A percentile compares a stretch with the other conserved stretches of the same genome.
Evolutionary conservation across 441 rosid genomes (phyloP).

Genomic region (Gossypium davidsonii): DNA sequence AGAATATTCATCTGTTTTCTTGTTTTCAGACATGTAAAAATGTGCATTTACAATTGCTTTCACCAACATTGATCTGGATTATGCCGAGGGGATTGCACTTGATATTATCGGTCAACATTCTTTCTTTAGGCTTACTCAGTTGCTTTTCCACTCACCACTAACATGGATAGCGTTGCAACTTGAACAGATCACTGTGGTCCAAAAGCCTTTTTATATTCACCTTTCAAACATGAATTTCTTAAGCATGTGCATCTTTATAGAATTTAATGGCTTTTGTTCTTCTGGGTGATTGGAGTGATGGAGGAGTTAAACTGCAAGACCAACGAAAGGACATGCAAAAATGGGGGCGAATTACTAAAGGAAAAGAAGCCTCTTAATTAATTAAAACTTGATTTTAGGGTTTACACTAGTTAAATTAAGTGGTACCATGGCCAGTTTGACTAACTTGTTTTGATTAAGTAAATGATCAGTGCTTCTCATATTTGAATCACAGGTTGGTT

Average conservation of each 20-base stretch:
- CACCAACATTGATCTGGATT: background rate
- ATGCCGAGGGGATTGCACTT: background rate
- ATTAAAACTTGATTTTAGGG: background rate
- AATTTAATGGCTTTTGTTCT: background rate
- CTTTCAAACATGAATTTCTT: background rate
- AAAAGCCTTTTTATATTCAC: background rate
- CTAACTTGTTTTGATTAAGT: conserved; percentile 1
- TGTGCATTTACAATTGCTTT: conserved; percentile 1
- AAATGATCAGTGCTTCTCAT: conserved; percentile 1
- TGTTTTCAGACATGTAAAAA: background rate
- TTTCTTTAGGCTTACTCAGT: background rate
- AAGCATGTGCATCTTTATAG: background rate
- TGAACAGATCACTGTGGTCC: background rate
- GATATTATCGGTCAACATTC: background rate
- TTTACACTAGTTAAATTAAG: background rate
- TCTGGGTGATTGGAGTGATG: background rate
- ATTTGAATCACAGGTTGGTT: conserved; percentile 49
- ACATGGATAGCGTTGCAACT: background rate
- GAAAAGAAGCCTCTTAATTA: background rate
- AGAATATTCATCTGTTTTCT: background rate
- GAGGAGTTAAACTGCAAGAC: background rate
- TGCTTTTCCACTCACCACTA: background rate
- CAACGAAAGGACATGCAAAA: background rate
- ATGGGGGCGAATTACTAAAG: background rate
- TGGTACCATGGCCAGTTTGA: background rate